phyloP scores from a whole-genome alignment of 768 basidiomycete species.

The Paxillus involutus region DNA sequence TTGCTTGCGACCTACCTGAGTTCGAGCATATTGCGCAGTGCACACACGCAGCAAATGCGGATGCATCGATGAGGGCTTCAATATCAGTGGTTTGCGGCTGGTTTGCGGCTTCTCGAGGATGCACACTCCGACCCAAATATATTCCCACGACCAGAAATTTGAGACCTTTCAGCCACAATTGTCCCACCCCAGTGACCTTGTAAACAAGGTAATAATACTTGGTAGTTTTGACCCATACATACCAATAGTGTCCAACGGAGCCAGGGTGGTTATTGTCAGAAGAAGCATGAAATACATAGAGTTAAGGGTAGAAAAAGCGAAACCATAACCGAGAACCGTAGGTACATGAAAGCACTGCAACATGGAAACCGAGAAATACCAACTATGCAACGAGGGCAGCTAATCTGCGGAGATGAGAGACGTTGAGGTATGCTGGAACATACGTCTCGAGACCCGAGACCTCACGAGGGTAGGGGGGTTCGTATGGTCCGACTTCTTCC shows the following conservation, averaged over 20 bases:
- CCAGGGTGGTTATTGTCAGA: constrained; percentile 10
- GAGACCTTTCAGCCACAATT: too few relatives aligned
- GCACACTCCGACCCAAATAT: too few relatives aligned
- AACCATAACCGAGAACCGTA: constrained; percentile 3
- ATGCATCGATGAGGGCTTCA: too few relatives aligned
- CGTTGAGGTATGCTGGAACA: constrained; percentile 88
- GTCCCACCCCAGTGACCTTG: too few relatives aligned
- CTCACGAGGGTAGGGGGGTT: constrained; percentile 90
- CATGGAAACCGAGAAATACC: constrained; percentile 1
- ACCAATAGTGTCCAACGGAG: background rate
- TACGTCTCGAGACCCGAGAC: constrained; percentile 97
- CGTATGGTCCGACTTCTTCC: constrained; percentile 95
- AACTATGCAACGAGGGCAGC: constrained; percentile 79
- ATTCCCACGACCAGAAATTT: too few relatives aligned
- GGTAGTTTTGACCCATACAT: background rate
- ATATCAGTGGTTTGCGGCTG: too few relatives aligned
- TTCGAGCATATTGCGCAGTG: too few relatives aligned
- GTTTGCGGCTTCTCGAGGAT: too few relatives aligned
- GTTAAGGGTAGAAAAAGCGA: constrained; percentile 12
- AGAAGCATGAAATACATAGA: constrained; percentile 17
- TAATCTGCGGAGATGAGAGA: constrained; percentile 83
- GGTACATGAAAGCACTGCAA: background rate
- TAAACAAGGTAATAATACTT: too few relatives aligned
- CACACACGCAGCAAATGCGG: too few relatives aligned
- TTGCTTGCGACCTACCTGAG: too few relatives aligned